These are phyloP conservation scores for Suhomyces bribrorum DNA, from an alignment of 1,139 yeast genomes.

Conservation along the genomic window DNA sequence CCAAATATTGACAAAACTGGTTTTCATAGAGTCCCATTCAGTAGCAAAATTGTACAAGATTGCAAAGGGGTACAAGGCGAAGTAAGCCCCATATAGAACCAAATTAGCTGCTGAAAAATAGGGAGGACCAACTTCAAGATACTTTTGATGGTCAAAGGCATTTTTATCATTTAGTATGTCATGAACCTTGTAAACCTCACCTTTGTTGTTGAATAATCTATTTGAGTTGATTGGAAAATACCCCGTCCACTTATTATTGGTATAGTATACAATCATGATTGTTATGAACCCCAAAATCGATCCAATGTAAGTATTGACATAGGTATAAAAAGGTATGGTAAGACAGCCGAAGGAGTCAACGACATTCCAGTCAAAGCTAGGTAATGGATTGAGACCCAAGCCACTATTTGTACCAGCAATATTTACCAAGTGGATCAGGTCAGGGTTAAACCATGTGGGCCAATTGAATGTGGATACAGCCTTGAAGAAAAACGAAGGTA, in stretches of 20 bases:
- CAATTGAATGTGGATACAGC: slow-evolving; percentile 47
- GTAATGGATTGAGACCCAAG: slow-evolving; percentile 46
- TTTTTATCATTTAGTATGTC: slow-evolving; percentile 40
- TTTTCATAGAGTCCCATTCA: slow-evolving; percentile 48
- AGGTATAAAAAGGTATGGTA: slow-evolving; percentile 48
- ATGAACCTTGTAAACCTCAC: slow-evolving; percentile 41
- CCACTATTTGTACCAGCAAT: slow-evolving; percentile 42
- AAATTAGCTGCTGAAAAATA: slow-evolving; percentile 57
- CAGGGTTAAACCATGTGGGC: slow-evolving; percentile 50
- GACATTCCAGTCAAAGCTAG: slow-evolving; percentile 49
- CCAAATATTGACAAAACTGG: slow-evolving; percentile 41
- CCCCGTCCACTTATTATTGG: slow-evolving; percentile 52
- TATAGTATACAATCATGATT: slow-evolving; percentile 49
- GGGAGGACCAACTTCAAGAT: slow-evolving; percentile 54
- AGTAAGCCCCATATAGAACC: slow-evolving; percentile 57
- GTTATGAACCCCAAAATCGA: slow-evolving; percentile 41
- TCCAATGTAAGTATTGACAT: slow-evolving; percentile 44
- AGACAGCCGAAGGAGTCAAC: slow-evolving; percentile 42
- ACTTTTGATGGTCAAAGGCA: slow-evolving; percentile 41
- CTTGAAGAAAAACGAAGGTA: slow-evolving; percentile 44
- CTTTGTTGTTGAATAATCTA: slow-evolving; percentile 49
- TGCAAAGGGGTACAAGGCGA: slow-evolving; percentile 58
- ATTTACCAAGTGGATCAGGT: slow-evolving; percentile 42
- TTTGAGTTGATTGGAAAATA: slow-evolving; percentile 59
- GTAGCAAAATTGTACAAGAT: slow-evolving; percentile 47